phyloP scores from a whole-genome alignment of 2,329 filamentous ascomycete species.

The Colletotrichum caudatum region DNA sequence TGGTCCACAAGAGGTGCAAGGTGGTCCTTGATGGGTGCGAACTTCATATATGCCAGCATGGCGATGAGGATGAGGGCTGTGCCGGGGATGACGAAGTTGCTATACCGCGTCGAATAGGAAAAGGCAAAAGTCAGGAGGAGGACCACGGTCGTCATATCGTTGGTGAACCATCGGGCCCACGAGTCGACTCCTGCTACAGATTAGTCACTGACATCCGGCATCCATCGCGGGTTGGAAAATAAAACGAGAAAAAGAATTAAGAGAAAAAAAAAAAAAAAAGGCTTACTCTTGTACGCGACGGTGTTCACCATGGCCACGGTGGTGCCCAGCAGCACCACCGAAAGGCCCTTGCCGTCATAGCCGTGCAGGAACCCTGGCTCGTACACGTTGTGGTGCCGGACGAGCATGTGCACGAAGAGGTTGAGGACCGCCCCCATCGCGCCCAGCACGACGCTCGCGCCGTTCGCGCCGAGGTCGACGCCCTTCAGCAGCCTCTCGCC shows the following conservation, averaged over 20 bases:
- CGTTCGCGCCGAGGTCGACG: slow-evolving; percentile 48
- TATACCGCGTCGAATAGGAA: slow-evolving; percentile 44
- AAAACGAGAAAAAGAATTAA: too few species aligned
- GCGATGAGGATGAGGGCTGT: slow-evolving; percentile 47
- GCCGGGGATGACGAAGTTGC: slow-evolving; percentile 46
- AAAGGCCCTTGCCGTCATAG: slow-evolving; percentile 44
- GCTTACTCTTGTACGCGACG: slow-evolving; percentile 48
- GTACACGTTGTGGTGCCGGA: slow-evolving; percentile 43
- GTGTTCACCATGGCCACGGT: slow-evolving; percentile 49
- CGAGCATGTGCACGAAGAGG: slow-evolving; percentile 46
- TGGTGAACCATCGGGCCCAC: slow-evolving; percentile 49
- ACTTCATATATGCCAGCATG: slow-evolving; percentile 48
- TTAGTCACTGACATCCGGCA: neutral
- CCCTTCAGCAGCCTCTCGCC: slow-evolving; percentile 49
- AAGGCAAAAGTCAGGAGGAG: slow-evolving; percentile 47
- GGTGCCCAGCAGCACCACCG: slow-evolving; percentile 49
- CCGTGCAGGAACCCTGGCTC: slow-evolving; percentile 46
- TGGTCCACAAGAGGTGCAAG: slow-evolving; percentile 3
- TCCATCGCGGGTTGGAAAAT: neutral
- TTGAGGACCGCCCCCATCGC: slow-evolving; percentile 47
- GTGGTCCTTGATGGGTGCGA: slow-evolving; percentile 42
- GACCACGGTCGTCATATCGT: slow-evolving; percentile 47
- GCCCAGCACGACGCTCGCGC: slow-evolving; percentile 49
- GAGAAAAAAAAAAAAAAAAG: neutral
- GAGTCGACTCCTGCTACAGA: slow-evolving; percentile 46